A percentile compares a stretch with the other conserved stretches of the same genome.
These are phyloP conservation scores for Phytophthora pini DNA, from an alignment of 352 stramenopile species.

Conservation along the genomic window DNA sequence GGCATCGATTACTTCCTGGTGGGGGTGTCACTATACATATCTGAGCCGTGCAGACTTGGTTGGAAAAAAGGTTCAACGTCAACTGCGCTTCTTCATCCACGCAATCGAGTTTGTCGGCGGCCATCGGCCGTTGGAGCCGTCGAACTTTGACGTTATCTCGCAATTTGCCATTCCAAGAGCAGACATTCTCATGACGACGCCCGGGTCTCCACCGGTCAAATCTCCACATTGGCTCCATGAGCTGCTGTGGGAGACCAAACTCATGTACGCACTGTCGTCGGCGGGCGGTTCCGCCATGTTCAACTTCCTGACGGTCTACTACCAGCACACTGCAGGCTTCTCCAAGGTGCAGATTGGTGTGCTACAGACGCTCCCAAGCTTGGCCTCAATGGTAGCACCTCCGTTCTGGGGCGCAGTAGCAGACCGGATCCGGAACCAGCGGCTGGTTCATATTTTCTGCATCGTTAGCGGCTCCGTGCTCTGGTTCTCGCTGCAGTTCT, in stretches of 20 bases:
- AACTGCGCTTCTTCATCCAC: conserved; percentile 8
- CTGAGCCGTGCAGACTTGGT: conserved; percentile 7
- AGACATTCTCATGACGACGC: conserved; percentile 1
- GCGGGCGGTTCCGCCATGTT: conserved; percentile 57
- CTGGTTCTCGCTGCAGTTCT: conserved; percentile 56
- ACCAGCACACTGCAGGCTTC: conserved; percentile 60
- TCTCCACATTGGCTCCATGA: conserved; percentile 13
- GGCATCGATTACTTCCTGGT: not conserved
- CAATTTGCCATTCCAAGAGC: conserved; percentile 4
- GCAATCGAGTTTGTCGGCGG: conserved; percentile 10
- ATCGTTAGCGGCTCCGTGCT: conserved; percentile 55
- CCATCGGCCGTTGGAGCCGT: not conserved
- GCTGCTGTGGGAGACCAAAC: conserved; percentile 60
- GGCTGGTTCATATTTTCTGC: conserved; percentile 60
- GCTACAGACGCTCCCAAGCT: conserved; percentile 60
- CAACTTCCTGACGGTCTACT: conserved; percentile 79
- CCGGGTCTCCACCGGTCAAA: conserved; percentile 11
- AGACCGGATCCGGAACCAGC: conserved; percentile 59
- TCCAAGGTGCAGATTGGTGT: conserved; percentile 79
- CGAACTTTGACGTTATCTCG: conserved; percentile 5
- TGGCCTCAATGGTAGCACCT: conserved; percentile 61
- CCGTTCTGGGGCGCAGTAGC: conserved; percentile 75
- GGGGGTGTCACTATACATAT: conserved; percentile 6
- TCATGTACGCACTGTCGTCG: conserved; percentile 68
- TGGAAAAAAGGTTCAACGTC: conserved; percentile 10